Conservation (phyloP, 441 rosid species). For the Gossypium gossypioides region DNA sequence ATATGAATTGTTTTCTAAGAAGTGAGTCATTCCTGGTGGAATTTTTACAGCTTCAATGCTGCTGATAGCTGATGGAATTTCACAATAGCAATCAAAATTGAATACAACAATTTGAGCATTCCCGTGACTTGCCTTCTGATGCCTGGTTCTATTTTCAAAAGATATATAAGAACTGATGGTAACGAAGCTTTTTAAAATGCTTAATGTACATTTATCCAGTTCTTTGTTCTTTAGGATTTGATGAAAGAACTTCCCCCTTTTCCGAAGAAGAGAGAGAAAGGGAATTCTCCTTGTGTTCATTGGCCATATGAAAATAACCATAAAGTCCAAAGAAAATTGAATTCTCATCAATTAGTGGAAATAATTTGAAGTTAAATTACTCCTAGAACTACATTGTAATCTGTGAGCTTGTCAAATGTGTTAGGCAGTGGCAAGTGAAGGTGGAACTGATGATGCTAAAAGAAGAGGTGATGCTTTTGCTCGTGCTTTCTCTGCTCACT, state of each 20-base stretch:
- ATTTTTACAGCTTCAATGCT: neutral
- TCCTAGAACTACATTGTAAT: neutral
- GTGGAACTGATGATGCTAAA: conserved; percentile 93
- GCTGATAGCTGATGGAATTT: neutral
- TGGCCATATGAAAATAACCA: neutral
- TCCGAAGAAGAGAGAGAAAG: neutral
- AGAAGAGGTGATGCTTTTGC: conserved; percentile 99
- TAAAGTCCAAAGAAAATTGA: neutral
- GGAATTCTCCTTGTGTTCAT: neutral
- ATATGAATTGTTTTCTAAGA: neutral
- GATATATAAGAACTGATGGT: neutral
- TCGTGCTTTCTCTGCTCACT: conserved; percentile 96
- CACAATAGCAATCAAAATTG: neutral
- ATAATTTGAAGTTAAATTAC: neutral
- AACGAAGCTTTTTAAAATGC: neutral
- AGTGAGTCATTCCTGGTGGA: neutral
- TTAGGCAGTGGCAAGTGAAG: conserved; percentile 99
- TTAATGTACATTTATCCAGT: neutral
- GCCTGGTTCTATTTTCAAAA: neutral
- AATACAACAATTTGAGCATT: neutral
- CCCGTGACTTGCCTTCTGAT: neutral
- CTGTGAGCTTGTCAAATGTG: conserved; percentile 18
- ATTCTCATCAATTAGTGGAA: neutral
- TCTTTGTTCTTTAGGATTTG: neutral
- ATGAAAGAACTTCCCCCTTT: neutral